phyloP scores from a whole-genome alignment of 306 rosid genomes.

The Quercus glauca region DNA sequence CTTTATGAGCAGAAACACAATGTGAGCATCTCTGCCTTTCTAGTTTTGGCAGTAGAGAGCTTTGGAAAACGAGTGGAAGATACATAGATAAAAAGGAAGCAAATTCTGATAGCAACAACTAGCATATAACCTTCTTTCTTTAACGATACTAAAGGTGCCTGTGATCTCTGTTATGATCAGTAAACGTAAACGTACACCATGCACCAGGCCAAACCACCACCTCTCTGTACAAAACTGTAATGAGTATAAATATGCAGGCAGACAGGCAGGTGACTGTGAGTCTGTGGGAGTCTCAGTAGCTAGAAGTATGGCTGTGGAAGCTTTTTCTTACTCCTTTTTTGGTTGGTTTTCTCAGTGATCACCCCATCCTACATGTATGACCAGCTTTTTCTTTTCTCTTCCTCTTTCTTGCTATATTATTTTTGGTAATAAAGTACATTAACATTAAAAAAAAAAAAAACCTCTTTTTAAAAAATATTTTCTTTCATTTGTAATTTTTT shows the following conservation, averaged over 20 bases:
- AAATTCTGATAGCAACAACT: neutral
- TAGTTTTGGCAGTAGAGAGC: conserved; percentile 40
- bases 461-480: neutral
- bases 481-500: neutral
- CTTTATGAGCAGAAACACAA: conserved; percentile 67
- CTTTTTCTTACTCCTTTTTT: conserved; percentile 26
- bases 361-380: conserved; percentile 15
- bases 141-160: neutral
- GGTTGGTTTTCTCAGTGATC: conserved; percentile 12
- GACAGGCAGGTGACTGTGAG: conserved; percentile 40
- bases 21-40: conserved; percentile 49
- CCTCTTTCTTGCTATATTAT: conserved; percentile 37
- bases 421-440: conserved; percentile 16
- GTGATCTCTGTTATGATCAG: neutral
- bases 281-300: conserved; percentile 25
- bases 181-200: neutral
- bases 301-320: conserved; percentile 25
- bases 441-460: neutral
- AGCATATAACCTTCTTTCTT: neutral
- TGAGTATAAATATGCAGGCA: conserved; percentile 43
- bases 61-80: conserved; percentile 31
- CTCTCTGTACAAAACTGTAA: conserved; percentile 26
- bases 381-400: conserved; percentile 44
- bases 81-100: neutral
- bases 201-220: conserved; percentile 11